Evolutionary conservation across 192 early-diverging fungal genomes (phyloP), one percentile per base, ranked within the genome.

Genomic region (Hyaloraphidium curvatum): DNA sequence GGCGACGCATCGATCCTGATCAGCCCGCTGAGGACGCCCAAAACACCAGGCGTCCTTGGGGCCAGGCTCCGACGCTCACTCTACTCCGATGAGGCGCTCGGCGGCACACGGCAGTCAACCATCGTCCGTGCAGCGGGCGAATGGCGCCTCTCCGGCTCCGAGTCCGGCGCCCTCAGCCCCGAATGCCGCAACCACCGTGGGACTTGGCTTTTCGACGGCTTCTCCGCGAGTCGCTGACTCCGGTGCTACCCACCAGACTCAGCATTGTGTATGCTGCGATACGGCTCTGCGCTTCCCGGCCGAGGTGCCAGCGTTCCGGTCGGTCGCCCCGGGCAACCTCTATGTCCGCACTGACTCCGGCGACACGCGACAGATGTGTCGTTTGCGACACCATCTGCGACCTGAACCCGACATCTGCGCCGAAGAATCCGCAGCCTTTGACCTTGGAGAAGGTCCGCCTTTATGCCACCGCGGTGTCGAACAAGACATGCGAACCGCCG

Each of bases 181-280:
- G n/a, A n/a, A n/a, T n/a, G n/a, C n/a, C n/a, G n/a, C n/a, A n/a
- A n/a, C n/a, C n/a, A n/a, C n/a, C n/a, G n/a, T n/a, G n/a, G n/a
- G n/a, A n/a, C n/a, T n/a, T n/a, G n/a, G n/a, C n/a, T n/a, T n/a
- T n/a, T n/a, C n/a, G n/a, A n/a, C n/a, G n/a, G n/a, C n/a, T n/a
- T n/a, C n/a, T n/a, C n/a, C n/a, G n/a, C n/a, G n/a, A n/a, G n/a
- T 25, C 23, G 5, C 25, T 19, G 25, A 5, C 14, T 48, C 25
- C 43, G 17, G 19, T 48, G 14, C 14, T 25, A 48, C 17, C 25
- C 43, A 48, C 43, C 14, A 48, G 43, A 48, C 23, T 21, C 43
- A n/a, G n/a, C n/a, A n/a, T 25, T 48, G 43, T 25, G 14, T 48
- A 14, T 48, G 43, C 43, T 48, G 43, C 25, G 43, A 48, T 25